Evolutionary conservation across 2,329 filamentous ascomycete species (phyloP), one percentile per base, ranked within the genome.

Genomic region (Colletotrichum phormii): DNA sequence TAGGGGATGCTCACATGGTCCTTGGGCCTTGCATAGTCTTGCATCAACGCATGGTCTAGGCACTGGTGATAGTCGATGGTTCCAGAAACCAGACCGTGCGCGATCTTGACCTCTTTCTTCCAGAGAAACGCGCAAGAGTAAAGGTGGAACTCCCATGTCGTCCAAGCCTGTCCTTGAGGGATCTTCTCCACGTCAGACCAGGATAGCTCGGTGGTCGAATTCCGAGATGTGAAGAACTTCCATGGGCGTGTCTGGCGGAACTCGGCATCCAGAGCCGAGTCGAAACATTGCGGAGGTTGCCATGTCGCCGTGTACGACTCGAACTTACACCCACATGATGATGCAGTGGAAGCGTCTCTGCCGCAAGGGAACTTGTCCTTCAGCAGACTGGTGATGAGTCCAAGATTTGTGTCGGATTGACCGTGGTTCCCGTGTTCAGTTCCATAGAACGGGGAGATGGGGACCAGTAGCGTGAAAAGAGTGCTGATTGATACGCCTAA

Each of bases 11-110:
- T 64, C n/a, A 64, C 49, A 22, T 54, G 61, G 15, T 54, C 49
- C 22, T 35, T 37, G 26, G 61, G 46, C 22, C 61, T 64, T 15
- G 61, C 29, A 6, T 64, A 64, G 61, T 64, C 61, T 4, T 54
- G 46, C 61, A 64, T 64, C 12, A 64, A 42, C 15, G 61, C 61
- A 24, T 64, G 61, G 13, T 64, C 61, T 22, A 64, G 62, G 51
- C 62, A 64, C 33, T 64, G 62, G 22, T 64, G 61, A 29, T 65
- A 57, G 63, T 65, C 63, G 33, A 57, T 65, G 31, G 63, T 65
- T 9, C 63, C 63, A 57, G 63, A 65, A 13, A 64, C 46, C 13
- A 64, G 29, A 5, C 61, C 61, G 46, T 64, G 61, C 24, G 49
- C 61, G 26, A 64, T 64, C 9, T 64, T 64, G 29, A 64, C 61